Conservation (phyloP, 2,329 filamentous ascomycete genomes). For the Chaetomium globosum region DNA sequence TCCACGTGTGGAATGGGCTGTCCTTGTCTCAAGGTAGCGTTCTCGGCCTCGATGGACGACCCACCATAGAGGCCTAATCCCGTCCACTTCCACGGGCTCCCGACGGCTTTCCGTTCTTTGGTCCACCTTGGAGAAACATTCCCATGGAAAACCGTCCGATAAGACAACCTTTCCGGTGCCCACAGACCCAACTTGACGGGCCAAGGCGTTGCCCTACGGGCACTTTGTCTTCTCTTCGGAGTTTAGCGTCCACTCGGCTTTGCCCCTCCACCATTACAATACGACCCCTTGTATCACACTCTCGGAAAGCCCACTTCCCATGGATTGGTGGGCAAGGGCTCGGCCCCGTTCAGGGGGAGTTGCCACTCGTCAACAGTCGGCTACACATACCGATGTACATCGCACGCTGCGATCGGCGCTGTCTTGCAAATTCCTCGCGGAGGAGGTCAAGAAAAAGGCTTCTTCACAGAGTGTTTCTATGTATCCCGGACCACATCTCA, state of each 20-base stretch:
- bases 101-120: not conserved
- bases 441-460: not conserved
- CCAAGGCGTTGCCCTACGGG: conserved; percentile 8
- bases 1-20: not conserved
- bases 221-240: no score
- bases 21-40: not conserved
- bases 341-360: not conserved
- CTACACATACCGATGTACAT: not conserved
- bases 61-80: not conserved
- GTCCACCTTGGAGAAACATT: conserved; percentile 16
- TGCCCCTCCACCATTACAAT: conserved; percentile 5
- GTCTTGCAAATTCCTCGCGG: not conserved
- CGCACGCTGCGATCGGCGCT: not conserved
- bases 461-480: not conserved
- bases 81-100: not conserved
- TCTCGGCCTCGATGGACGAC: not conserved
- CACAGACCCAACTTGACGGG: not conserved
- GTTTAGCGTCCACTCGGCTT: conserved; percentile 2
- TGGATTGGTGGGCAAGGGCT: conserved; percentile 4
- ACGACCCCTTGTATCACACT: conserved; percentile 28
- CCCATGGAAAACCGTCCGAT: not conserved
- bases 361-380: not conserved
- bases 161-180: not conserved
- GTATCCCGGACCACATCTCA: no score
- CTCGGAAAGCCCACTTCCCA: conserved; percentile 23